Percentiles rank a stretch among this genome's conserved stretches.
These are phyloP conservation scores for Grosmannia huntii DNA, from an alignment of 2,329 filamentous ascomycete species.

Conservation along the genomic window DNA sequence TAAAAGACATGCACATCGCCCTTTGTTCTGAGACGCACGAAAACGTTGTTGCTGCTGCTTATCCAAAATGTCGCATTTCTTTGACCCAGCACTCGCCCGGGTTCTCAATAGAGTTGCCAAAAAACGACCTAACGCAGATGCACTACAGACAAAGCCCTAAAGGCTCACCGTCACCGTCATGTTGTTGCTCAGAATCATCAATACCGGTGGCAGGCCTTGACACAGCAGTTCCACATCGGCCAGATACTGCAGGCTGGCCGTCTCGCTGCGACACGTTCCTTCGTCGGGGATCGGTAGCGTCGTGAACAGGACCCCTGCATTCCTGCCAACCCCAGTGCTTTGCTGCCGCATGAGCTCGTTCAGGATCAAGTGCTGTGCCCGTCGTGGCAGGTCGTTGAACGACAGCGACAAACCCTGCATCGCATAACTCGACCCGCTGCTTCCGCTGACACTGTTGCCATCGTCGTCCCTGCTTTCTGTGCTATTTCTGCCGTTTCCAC, in stretches of 20 bases:
- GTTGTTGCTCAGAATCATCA: constrained; percentile 76
- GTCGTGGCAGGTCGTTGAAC: constrained; percentile 76
- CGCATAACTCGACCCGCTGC: constrained; percentile 9
- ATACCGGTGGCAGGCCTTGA: constrained; percentile 58
- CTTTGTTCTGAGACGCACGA: background rate
- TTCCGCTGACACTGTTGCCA: background rate
- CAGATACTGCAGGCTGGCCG: constrained; percentile 60
- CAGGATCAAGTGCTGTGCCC: constrained; percentile 74
- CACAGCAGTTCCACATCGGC: constrained; percentile 69
- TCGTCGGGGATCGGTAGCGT: constrained; percentile 72
- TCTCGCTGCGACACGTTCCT: constrained; percentile 59
- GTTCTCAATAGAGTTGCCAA: background rate
- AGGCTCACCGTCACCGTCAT: constrained; percentile 79
- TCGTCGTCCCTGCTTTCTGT: background rate
- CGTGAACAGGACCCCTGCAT: constrained; percentile 63
- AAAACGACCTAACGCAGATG: background rate
- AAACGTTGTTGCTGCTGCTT: background rate
- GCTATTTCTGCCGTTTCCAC: too few relatives aligned
- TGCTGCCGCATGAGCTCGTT: constrained; percentile 69
- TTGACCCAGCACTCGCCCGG: background rate
- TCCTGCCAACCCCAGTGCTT: constrained; percentile 25
- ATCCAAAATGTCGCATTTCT: background rate
- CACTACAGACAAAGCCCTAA: constrained; percentile 18
- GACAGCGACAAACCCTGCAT: constrained; percentile 44
- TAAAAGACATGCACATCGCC: background rate